phyloP scores from a whole-genome alignment of 2,329 filamentous ascomycete species.

The Pseudogymnoascus sp. region DNA sequence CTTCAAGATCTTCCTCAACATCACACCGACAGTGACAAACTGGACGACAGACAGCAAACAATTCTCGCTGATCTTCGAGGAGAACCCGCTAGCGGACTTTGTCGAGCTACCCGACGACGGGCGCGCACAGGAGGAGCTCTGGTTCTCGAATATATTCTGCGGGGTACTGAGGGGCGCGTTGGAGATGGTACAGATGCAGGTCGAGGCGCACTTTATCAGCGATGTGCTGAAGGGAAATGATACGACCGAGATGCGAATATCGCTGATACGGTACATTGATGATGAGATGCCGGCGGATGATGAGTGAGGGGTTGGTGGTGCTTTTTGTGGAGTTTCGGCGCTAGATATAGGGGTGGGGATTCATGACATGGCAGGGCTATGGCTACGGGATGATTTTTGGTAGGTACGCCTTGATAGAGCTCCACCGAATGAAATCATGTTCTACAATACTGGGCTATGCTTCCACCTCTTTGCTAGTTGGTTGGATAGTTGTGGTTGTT shows the following conservation, averaged over 20 bases:
- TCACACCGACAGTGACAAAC: conserved; percentile 86
- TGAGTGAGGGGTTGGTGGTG: conserved; percentile 53
- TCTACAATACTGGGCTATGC: not conserved
- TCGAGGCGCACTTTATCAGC: conserved; percentile 93
- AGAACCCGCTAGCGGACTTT: conserved; percentile 95
- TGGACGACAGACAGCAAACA: conserved; percentile 96
- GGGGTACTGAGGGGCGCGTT: conserved; percentile 84
- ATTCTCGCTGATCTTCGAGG: conserved; percentile 92
- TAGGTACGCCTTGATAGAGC: conserved; percentile 3
- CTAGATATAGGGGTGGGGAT: conserved; percentile 1
- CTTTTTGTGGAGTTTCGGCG: conserved; percentile 3
- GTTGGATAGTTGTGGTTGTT: not conserved
- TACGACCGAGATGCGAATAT: conserved; percentile 93
- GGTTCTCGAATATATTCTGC: conserved; percentile 97
- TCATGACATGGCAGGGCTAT: conserved; percentile 1
- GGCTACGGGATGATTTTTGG: not conserved
- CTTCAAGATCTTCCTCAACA: conserved; percentile 98
- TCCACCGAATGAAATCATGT: not conserved
- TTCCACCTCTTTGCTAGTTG: not conserved
- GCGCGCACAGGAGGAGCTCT: conserved; percentile 89
- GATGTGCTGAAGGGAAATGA: conserved; percentile 90
- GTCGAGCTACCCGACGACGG: conserved; percentile 96
- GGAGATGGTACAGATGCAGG: conserved; percentile 99
- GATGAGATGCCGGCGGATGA: conserved; percentile 96
- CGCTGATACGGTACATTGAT: conserved; percentile 87